Evolutionary conservation across 2,329 filamentous ascomycete species (phyloP).

Genomic region (Pseudogymnoascus sp.): DNA sequence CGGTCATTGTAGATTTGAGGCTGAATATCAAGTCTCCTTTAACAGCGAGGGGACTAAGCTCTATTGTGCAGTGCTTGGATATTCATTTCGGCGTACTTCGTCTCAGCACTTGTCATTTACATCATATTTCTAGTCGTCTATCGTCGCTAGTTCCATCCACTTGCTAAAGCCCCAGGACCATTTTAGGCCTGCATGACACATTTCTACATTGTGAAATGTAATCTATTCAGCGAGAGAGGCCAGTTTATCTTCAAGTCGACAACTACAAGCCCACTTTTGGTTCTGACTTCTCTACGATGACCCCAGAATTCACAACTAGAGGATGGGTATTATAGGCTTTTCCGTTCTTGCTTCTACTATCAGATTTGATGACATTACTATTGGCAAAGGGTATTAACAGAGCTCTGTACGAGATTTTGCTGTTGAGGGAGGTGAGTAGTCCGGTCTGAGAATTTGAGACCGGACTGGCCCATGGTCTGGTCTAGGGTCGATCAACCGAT

Average conservation of each 20-base stretch:
- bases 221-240: slow-evolving; percentile 11
- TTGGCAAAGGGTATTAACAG: not conserved
- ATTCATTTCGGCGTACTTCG: not conserved
- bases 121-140: slow-evolving; percentile 17
- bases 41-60: too few relatives aligned
- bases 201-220: slow-evolving; percentile 17
- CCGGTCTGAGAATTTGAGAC: too few relatives aligned
- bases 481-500: too few relatives aligned
- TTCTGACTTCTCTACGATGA: slow-evolving; percentile 14
- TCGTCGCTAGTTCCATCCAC: slow-evolving; percentile 25
- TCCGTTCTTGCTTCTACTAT: not conserved
- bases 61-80: not conserved
- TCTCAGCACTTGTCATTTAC: not conserved
- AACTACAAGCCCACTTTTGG: slow-evolving; percentile 5
- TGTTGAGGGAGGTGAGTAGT: not conserved
- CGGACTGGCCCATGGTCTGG: too few relatives aligned
- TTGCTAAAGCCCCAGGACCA: slow-evolving; percentile 27
- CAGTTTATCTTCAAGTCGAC: slow-evolving; percentile 15
- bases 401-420: not conserved
- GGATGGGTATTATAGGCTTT: not conserved
- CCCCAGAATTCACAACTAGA: slow-evolving; percentile 14
- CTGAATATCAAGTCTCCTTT: too few relatives aligned
- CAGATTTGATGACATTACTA: not conserved
- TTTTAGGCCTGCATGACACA: slow-evolving; percentile 29
- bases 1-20: too few relatives aligned